Evolutionary conservation across 2,329 filamentous ascomycete genomes (phyloP).

Genomic region (Fonsecaea erecta): DNA sequence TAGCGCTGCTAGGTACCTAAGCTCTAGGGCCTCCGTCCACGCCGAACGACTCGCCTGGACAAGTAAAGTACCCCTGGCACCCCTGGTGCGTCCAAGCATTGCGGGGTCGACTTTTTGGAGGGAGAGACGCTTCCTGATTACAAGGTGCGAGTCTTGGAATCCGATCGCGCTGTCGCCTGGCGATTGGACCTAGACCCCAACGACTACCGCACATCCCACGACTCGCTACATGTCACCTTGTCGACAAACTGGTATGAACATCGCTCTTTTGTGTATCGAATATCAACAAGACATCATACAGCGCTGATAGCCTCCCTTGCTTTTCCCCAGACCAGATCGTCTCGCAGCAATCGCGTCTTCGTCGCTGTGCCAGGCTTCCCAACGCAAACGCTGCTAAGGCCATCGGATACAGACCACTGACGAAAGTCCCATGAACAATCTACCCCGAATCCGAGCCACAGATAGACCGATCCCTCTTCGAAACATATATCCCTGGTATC

Average conservation of each 20-base stretch:
- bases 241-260: neutral
- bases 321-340: neutral
- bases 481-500: neutral
- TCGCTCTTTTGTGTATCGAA: neutral
- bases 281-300: neutral
- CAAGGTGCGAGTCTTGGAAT: neutral
- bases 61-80: neutral
- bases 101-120: neutral
- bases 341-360: neutral
- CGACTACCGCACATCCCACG: neutral
- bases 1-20: too few relatives aligned
- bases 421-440: conserved; percentile 12
- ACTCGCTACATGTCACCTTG: neutral
- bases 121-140: neutral
- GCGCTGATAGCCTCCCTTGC: neutral
- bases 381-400: neutral
- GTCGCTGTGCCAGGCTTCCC: neutral
- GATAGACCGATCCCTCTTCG: neutral
- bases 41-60: neutral
- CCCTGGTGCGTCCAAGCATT: neutral
- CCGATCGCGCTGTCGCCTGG: neutral
- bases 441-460: neutral
- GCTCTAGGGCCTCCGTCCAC: too few relatives aligned
- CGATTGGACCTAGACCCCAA: neutral
- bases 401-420: neutral